These are phyloP conservation scores for Mesotaenium endlicherianum DNA, from an alignment of 139 green algal species.

Conservation along the genomic window DNA sequence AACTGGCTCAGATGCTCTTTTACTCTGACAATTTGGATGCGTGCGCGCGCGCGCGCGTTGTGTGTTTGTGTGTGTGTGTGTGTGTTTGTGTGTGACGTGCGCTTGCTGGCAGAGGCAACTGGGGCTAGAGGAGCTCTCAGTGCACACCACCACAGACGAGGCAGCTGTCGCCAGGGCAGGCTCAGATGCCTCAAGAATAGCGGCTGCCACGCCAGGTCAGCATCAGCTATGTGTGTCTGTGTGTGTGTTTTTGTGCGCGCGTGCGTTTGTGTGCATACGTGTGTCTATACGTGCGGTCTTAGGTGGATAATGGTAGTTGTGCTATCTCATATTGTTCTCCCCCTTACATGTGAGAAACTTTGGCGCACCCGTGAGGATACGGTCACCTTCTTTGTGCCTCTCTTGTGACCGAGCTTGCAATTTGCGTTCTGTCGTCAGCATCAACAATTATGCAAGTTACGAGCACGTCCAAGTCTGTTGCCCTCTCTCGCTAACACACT, in stretches of 20 bases:
- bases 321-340: no score
- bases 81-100: no score
- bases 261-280: background rate
- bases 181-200: background rate
- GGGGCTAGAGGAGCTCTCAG: slow-evolving; percentile 7
- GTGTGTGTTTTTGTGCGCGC: background rate
- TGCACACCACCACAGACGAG: background rate
- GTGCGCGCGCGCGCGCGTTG: background rate
- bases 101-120: slow-evolving; percentile 14
- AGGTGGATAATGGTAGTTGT: no score
- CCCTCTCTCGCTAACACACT: background rate
- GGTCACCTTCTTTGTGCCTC: background rate
- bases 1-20: background rate
- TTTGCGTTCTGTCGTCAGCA: background rate
- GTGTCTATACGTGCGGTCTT: background rate
- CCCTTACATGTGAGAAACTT: no score
- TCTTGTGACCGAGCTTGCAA: background rate
- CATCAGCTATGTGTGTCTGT: background rate
- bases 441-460: background rate
- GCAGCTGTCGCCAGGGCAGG: background rate
- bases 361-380: no score
- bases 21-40: background rate
- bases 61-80: background rate
- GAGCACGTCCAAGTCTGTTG: background rate
- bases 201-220: slow-evolving; percentile 12